These are phyloP conservation scores for Rhizophagus sp. DNA, from an alignment of 192 early-diverging fungal species.

Conservation along the genomic window DNA sequence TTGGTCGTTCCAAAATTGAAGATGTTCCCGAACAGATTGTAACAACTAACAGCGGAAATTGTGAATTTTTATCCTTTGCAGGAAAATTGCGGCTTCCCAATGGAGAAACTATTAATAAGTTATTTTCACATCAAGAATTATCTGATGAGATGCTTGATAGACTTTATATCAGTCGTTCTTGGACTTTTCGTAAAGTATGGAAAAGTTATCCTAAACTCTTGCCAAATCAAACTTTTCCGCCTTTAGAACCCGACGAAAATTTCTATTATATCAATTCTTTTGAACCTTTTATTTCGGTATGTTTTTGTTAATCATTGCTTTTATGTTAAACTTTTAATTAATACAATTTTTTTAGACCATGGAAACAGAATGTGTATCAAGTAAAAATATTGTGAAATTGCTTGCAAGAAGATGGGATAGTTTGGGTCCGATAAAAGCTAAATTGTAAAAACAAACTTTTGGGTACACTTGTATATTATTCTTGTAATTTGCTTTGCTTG, in stretches of 20 bases:
- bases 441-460: neutral
- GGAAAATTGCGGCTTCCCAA: constrained; percentile 38
- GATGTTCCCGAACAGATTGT: constrained; percentile 50
- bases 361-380: constrained; percentile 64
- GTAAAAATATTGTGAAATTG: constrained; percentile 56
- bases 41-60: constrained; percentile 45
- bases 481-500: neutral
- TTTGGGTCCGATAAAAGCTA: neutral
- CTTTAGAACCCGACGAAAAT: constrained; percentile 27
- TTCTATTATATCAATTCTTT: constrained; percentile 63
- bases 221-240: constrained; percentile 39
- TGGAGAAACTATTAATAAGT: constrained; percentile 56
- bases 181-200: constrained; percentile 57
- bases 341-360: constrained; percentile 50
- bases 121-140: constrained; percentile 52
- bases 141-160: constrained; percentile 45
- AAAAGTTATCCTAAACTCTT: constrained; percentile 59
- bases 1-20: constrained; percentile 33
- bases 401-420: constrained; percentile 37
- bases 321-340: neutral
- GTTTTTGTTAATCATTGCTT: constrained; percentile 16
- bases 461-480: neutral
- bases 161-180: constrained; percentile 48
- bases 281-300: constrained; percentile 59
- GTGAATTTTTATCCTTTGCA: constrained; percentile 49